These are phyloP conservation scores for Spizellomyces punctatus DNA, from an alignment of 192 early-diverging fungal species.

Conservation along the genomic window DNA sequence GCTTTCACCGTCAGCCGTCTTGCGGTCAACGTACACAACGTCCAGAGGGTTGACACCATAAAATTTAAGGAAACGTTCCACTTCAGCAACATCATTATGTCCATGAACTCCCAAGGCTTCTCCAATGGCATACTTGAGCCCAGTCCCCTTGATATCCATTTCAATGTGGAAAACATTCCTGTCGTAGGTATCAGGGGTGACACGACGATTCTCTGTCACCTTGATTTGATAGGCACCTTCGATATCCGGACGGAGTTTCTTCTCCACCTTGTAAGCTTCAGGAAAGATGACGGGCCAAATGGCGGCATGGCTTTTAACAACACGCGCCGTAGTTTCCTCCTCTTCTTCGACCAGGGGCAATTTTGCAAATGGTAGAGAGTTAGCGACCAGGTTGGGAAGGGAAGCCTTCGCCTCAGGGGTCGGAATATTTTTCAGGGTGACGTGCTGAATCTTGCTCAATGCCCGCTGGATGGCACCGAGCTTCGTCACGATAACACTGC, in stretches of 20 bases:
- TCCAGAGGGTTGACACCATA: slow-evolving; percentile 73
- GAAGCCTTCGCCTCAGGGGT: slow-evolving; percentile 13
- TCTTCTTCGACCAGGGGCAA: slow-evolving; percentile 43
- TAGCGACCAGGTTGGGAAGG: slow-evolving; percentile 29
- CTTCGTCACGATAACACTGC: slow-evolving; percentile 37
- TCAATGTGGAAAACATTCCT: slow-evolving; percentile 97
- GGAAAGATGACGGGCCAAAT: slow-evolving; percentile 72
- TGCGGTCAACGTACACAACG: slow-evolving; percentile 64
- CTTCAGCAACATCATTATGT: slow-evolving; percentile 77
- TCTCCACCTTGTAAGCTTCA: slow-evolving; percentile 60
- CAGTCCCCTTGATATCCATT: slow-evolving; percentile 80
- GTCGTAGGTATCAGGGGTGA: slow-evolving; percentile 88
- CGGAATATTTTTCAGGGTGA: slow-evolving; percentile 3
- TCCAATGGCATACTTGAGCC: slow-evolving; percentile 87
- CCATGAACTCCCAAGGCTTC: slow-evolving; percentile 94
- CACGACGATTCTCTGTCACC: slow-evolving; percentile 75
- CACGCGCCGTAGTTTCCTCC: slow-evolving; percentile 18
- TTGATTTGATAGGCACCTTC: slow-evolving; percentile 65
- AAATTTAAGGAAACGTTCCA: slow-evolving; percentile 69
- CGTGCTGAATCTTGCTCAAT: slow-evolving; percentile 19
- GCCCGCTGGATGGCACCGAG: slow-evolving; percentile 42
- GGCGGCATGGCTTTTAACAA: slow-evolving; percentile 56
- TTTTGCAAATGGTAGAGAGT: slow-evolving; percentile 27
- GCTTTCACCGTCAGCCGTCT: slow-evolving; percentile 45
- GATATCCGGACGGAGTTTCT: slow-evolving; percentile 64